Evolutionary conservation across 148 eudicot genomes (phyloP), one percentile per base, ranked within the genome.

Genomic region (Vaccinium vitisidaea): DNA sequence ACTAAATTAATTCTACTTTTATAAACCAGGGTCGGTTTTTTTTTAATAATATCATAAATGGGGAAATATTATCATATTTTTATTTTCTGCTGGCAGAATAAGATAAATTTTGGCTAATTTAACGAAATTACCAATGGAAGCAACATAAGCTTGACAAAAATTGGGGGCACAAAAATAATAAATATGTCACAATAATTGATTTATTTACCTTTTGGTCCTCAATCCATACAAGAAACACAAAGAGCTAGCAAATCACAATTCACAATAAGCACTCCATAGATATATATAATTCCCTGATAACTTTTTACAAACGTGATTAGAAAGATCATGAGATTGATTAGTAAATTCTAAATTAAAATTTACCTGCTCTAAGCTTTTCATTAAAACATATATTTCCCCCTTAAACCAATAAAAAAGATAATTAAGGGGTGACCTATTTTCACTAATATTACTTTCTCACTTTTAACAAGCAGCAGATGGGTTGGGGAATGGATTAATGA

Each of bases 391-490:
- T 80, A 80, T 80, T 80, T 80, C 82, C 65, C 85, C 85, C 89
- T 84, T 79, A 78, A 77, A 82, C 85, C 81, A 36, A 84, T 52
- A 84, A 87, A 87, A 78, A 54, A 77, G 81, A 67, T 46, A 36
- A 36, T 36, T 36, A 36, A 30, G 73, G 83, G 76, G 84, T 46
- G 25, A 21, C 8, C 12, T 84, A 2, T 43, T 39, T 23, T 55
- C 46, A 27, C 13, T 53, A 82, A 80, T 12, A 18, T 9, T 21
- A 36, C 1, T 27, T 8, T 73, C 15, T 25, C 30, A 19, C 12
- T 54, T 48, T 84, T 79, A 87, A 89, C 95, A 86, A 76, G 94
- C 88, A 53, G 89, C 86, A 5, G 93, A 88, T 78, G 92, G 88
- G 82, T 91, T 87, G 59, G 90, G 73, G 85, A 90, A 80, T 83